Conservation (phyloP, 768 basidiomycete genomes). For the Mrakia gelida region DNA sequence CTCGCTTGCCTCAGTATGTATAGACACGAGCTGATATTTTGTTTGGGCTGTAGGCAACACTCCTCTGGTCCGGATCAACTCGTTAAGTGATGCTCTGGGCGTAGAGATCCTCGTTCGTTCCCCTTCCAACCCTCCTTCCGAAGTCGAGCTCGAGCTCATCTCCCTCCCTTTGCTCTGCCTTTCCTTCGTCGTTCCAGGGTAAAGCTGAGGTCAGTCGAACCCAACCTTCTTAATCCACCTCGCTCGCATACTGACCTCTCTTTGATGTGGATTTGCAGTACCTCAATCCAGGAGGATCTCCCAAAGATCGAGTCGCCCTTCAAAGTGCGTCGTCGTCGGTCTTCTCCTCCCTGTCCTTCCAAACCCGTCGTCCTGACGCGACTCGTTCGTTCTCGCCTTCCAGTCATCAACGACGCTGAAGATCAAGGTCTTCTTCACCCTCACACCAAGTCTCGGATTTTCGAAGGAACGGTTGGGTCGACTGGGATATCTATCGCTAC, state of each 20-base stretch:
- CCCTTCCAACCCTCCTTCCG: neutral
- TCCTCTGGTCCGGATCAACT: constrained; percentile 84
- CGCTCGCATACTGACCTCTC: neutral
- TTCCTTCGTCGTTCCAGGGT: constrained; percentile 48
- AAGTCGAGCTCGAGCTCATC: constrained; percentile 5
- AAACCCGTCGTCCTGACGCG: neutral
- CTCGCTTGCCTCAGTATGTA: neutral
- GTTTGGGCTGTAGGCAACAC: constrained; percentile 67
- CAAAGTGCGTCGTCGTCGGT: constrained; percentile 56
- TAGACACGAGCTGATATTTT: neutral
- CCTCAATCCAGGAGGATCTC: constrained; percentile 93
- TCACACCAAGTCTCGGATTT: constrained; percentile 83
- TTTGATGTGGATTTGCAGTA: constrained; percentile 53
- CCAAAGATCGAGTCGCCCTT: constrained; percentile 95
- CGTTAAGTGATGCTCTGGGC: constrained; percentile 81
- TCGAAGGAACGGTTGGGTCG: constrained; percentile 91
- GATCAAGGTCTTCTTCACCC: constrained; percentile 73
- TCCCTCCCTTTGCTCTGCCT: neutral
- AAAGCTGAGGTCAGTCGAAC: constrained; percentile 72
- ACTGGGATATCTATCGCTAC: constrained; percentile 96
- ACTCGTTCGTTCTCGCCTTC: neutral
- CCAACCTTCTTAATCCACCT: neutral
- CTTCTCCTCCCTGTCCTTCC: neutral
- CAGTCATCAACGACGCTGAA: constrained; percentile 95
- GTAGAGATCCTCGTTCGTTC: constrained; percentile 71